Conservation (phyloP, 176 grass and related monocot species). For the Juncus effusus region DNA sequence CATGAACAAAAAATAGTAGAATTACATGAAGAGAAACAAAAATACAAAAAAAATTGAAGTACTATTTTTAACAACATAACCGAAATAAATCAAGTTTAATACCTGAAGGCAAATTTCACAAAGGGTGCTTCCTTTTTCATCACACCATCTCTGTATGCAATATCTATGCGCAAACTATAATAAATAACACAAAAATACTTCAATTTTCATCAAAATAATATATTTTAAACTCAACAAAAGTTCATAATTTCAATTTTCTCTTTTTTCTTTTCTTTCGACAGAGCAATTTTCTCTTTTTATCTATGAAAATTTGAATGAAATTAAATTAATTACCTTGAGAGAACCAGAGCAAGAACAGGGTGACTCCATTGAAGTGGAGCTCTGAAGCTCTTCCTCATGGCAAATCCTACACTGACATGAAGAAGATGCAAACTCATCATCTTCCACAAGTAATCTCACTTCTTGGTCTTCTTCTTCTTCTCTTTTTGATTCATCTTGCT, state of each 20-base stretch:
- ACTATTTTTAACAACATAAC: constrained; percentile 11
- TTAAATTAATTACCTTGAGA: constrained; percentile 50
- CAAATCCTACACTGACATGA: constrained; percentile 76
- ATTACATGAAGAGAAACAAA: not conserved
- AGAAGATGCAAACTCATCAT: constrained; percentile 23
- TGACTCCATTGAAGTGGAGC: constrained; percentile 51
- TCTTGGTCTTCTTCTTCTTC: not conserved
- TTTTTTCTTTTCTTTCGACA: too few relatives aligned
- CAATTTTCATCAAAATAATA: not conserved
- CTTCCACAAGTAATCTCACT: constrained; percentile 14
- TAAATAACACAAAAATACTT: not conserved
- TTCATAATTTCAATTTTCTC: not conserved
- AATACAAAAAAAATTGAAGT: not conserved
- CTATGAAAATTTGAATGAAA: not conserved
- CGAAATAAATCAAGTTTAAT: not conserved
- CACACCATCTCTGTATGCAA: constrained; percentile 97
- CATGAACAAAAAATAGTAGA: not conserved
- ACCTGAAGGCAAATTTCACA: constrained; percentile 98
- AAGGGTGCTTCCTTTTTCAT: constrained; percentile 82
- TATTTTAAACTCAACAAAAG: not conserved
- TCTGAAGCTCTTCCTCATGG: constrained; percentile 63
- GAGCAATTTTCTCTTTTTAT: not conserved
- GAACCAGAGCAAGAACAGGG: constrained; percentile 85
- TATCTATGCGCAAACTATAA: constrained; percentile 78
- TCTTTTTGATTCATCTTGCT: constrained; percentile 20